phyloP scores from a whole-genome alignment of 768 basidiomycete species.

The Amanita rimosa region DNA sequence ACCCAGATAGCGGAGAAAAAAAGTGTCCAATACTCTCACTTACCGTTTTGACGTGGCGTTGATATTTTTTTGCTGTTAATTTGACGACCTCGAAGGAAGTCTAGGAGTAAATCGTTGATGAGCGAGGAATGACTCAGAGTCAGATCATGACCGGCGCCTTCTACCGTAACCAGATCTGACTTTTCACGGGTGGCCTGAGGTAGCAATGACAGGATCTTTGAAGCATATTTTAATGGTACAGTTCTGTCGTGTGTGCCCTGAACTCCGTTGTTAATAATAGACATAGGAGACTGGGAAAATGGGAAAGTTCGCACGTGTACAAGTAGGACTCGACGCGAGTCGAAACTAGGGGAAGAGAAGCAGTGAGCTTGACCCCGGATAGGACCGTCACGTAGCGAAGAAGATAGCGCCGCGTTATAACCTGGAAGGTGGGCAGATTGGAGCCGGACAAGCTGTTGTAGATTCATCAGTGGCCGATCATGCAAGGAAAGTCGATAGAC shows the following conservation, averaged over 20 bases:
- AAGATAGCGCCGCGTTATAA: constrained; percentile 69
- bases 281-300: background rate
- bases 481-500: constrained; percentile 14
- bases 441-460: constrained; percentile 51
- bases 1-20: background rate
- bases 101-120: constrained; percentile 21
- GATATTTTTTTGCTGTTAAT: background rate
- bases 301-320: constrained; percentile 39
- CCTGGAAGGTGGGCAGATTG: constrained; percentile 70
- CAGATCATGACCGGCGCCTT: constrained; percentile 44
- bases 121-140: constrained; percentile 29
- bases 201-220: constrained; percentile 32
- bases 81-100: constrained; percentile 17
- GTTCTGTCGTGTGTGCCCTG: constrained; percentile 52
- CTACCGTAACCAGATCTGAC: constrained; percentile 34
- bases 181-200: constrained; percentile 21
- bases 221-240: constrained; percentile 43
- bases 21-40: background rate
- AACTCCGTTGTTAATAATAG: background rate
- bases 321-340: constrained; percentile 41
- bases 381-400: constrained; percentile 63
- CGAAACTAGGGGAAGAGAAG: constrained; percentile 39
- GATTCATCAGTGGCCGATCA: background rate
- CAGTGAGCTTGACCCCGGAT: constrained; percentile 47
- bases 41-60: background rate